Conservation (phyloP, 1,139 yeast genomes). For the Lodderomyces theae region DNA sequence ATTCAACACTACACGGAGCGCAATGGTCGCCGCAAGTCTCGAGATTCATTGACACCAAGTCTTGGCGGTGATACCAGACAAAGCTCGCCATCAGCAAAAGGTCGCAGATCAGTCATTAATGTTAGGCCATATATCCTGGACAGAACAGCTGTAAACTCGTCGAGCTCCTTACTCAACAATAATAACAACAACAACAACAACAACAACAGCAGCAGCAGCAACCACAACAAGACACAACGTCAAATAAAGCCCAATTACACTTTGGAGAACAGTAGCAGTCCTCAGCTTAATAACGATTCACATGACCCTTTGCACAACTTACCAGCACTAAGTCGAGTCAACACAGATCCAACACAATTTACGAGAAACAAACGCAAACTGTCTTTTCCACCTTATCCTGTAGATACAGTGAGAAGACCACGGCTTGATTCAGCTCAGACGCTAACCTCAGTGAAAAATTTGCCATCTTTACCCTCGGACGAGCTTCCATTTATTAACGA, state of each 20-base stretch:
- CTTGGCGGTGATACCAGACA: conserved; percentile 1
- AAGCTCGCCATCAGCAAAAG: conserved; percentile 7
- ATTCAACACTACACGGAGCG: conserved; percentile 2
- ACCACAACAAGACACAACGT: not conserved
- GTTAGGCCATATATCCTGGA: conserved; percentile 15
- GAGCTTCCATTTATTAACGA: conserved; percentile 43
- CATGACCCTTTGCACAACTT: not conserved
- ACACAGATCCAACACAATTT: conserved; percentile 11
- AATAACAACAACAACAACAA: no score
- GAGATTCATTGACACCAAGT: conserved; percentile 2
- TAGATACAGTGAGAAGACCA: conserved; percentile 1
- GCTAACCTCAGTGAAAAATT: conserved; percentile 6
- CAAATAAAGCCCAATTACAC: not conserved
- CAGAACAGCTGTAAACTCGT: conserved; percentile 2
- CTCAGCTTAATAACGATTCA: not conserved
- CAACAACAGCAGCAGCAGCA: no score
- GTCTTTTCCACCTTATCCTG: conserved; percentile 1
- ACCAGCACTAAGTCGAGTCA: conserved; percentile 11
- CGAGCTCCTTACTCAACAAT: not conserved
- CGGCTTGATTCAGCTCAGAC: conserved; percentile 8
- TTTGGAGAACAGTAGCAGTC: not conserved
- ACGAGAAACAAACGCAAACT: conserved; percentile 2
- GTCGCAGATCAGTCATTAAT: conserved; percentile 12
- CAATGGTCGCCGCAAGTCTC: conserved; percentile 4
- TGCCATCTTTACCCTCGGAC: conserved; percentile 21